Base-by-base conservation (phyloP, 2,329 filamentous ascomycete genomes). In the Venturia effusa region DNA sequence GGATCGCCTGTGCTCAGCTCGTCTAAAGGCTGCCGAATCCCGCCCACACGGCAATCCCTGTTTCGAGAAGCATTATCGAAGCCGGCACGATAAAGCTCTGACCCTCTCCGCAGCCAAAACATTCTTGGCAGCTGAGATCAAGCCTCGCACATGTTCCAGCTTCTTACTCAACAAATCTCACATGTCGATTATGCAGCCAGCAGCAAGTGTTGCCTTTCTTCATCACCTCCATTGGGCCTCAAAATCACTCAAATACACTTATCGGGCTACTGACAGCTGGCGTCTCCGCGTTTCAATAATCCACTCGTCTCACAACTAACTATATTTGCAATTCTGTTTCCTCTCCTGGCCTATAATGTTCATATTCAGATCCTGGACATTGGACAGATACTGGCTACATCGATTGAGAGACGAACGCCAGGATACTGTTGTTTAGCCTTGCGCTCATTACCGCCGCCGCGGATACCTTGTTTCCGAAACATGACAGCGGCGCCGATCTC, bases 131-230 rank as follows among this genome's bases (percentile, higher is more conserved):
- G 48, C 27, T 54, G 24, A 55, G 17, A 34, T 30, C 3, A 34
- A 57, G 51, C 51, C 51, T 57, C 34, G 30, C 27, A 57, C 30
- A 30, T 57, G 51, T 57, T 34, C n/a, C 51, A 37, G 30, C 27
- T 57, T 19, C n/a, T 57, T 7, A 27, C 51, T 30, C 51, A 57
- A 57, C 51, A 57, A 57, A 57, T 57, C 27, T 57, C 51, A 57
- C 51, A 57, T 57, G 51, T 57, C 30, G 51, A 34, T 5, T 39
- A 39, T n/a, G n/a, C n/a, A 37, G 15, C 37, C 37, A 39, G 37
- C 10, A 39, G 2, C 37, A 39, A 39, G 15, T 11, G 2, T 39
- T 15, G 37, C 10, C 15, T 39, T 10, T 15, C 8, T 2, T 10
- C 37, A 8, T 39, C 37, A 39, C 15, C 10, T 39, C 37, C 37